Percentiles rank a stretch among this genome's conserved stretches.
Evolutionary conservation across 768 basidiomycete species (phyloP).

Genomic region (Lentinula detonsa): DNA sequence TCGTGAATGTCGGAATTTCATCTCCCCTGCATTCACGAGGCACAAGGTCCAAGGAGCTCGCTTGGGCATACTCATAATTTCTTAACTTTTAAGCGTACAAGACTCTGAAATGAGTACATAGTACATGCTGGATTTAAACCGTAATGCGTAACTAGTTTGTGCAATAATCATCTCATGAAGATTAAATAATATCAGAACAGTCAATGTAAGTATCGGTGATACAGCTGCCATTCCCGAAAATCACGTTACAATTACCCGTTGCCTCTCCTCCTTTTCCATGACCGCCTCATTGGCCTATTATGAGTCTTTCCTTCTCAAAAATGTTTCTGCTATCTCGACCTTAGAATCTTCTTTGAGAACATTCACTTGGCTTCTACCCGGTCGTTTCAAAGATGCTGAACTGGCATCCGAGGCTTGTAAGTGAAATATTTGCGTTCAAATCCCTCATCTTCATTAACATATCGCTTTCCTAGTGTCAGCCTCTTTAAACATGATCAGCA

Average conservation of each 20-base stretch:
- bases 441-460: background rate
- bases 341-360: conserved; percentile 86
- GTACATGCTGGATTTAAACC: too few species aligned
- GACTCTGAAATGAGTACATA: too few species aligned
- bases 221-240: background rate
- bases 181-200: background rate
- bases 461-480: conserved; percentile 64
- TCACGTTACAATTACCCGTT: background rate
- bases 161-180: too few species aligned
- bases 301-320: conserved; percentile 78
- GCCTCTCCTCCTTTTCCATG: conserved; percentile 31
- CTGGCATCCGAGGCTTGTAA: conserved; percentile 89
- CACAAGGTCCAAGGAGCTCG: background rate
- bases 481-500: conserved; percentile 78
- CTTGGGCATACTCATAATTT: too few species aligned
- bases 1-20: background rate
- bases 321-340: conserved; percentile 80
- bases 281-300: conserved; percentile 64
- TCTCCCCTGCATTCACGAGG: background rate
- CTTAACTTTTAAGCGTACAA: too few species aligned
- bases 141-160: too few species aligned
- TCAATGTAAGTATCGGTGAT: background rate
- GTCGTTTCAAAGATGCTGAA: conserved; percentile 96
- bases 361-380: conserved; percentile 92
- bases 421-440: conserved; percentile 26